A percentile compares a stretch with the other conserved stretches of the same genome.
Evolutionary conservation across 441 rosid genomes (phyloP).

Genomic region (Brassica hybrid): DNA sequence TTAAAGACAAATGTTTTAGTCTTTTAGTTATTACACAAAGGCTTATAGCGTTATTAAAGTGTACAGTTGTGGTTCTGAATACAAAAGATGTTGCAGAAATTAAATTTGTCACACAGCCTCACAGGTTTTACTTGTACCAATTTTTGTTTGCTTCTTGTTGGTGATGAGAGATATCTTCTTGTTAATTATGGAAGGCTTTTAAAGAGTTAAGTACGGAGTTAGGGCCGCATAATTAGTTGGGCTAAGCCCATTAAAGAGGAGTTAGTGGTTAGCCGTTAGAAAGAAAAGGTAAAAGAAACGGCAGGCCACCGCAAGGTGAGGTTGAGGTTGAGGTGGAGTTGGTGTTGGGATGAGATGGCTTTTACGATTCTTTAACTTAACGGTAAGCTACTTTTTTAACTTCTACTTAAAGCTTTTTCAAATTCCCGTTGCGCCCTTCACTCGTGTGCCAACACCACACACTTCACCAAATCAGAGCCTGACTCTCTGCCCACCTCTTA

Average conservation of each 20-base stretch:
- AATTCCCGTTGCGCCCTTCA: conserved; percentile 39
- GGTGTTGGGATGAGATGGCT: conserved; percentile 33
- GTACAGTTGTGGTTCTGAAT: conserved; percentile 16
- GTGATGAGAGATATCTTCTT: neutral
- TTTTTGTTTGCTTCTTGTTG: conserved; percentile 15
- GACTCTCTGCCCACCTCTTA: conserved; percentile 46
- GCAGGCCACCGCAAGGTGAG: conserved; percentile 19
- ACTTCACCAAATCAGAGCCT: conserved; percentile 56
- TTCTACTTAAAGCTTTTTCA: conserved; percentile 46
- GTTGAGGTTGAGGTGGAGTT: conserved; percentile 35
- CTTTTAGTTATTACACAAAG: conserved; percentile 33
- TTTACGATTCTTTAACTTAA: too few relatives aligned
- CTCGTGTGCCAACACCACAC: conserved; percentile 15
- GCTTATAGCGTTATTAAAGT: neutral
- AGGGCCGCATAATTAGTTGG: conserved; percentile 28
- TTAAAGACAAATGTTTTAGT: conserved; percentile 29
- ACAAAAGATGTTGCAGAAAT: conserved; percentile 33
- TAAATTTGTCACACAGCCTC: conserved; percentile 16
- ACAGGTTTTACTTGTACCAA: conserved; percentile 20
- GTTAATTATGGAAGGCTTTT: conserved; percentile 23
- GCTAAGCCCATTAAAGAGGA: conserved; percentile 24
- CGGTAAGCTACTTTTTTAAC: conserved; percentile 60
- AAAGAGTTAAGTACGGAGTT: conserved; percentile 8
- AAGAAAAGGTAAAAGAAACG: neutral
- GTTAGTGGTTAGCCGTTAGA: conserved; percentile 57